Conservation (phyloP, 805 yeast genomes). For the Barnettozyma pratensis region DNA sequence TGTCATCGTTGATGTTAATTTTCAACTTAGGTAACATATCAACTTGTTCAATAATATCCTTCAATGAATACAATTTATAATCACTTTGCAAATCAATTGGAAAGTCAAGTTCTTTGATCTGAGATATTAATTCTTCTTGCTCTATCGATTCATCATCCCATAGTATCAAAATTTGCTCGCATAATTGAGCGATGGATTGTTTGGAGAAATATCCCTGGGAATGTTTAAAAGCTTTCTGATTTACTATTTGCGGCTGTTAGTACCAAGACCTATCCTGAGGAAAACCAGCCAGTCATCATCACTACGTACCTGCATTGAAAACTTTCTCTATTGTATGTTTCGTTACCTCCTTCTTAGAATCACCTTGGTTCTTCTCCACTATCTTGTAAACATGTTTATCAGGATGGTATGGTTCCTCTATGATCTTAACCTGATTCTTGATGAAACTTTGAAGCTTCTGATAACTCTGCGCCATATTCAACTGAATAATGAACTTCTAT, state of each 20-base stretch:
- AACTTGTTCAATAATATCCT: conserved; percentile 15
- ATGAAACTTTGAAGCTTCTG: conserved; percentile 10
- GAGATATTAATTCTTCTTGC: conserved; percentile 1
- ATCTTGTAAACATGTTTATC: conserved; percentile 5
- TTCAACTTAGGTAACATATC: conserved; percentile 16
- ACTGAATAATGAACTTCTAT: too few relatives aligned
- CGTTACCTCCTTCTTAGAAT: neutral
- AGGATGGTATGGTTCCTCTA: conserved; percentile 8
- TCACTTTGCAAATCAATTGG: conserved; percentile 15
- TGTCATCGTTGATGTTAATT: neutral
- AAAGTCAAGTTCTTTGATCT: conserved; percentile 9
- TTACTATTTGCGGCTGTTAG: conserved; percentile 11
- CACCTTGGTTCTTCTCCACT: conserved; percentile 2
- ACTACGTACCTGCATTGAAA: neutral
- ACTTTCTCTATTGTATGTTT: neutral
- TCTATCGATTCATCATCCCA: conserved; percentile 10
- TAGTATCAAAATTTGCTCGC: conserved; percentile 17
- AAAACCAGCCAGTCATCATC: too few relatives aligned
- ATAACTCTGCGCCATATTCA: conserved; percentile 5
- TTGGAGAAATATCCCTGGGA: conserved; percentile 15
- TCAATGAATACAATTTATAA: conserved; percentile 15
- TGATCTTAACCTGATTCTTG: conserved; percentile 9
- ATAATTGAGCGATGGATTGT: conserved; percentile 18
- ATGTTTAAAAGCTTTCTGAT: conserved; percentile 6
- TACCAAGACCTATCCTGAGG: neutral